Conservation (phyloP, 768 basidiomycete species). For the Lepiota venenata region DNA sequence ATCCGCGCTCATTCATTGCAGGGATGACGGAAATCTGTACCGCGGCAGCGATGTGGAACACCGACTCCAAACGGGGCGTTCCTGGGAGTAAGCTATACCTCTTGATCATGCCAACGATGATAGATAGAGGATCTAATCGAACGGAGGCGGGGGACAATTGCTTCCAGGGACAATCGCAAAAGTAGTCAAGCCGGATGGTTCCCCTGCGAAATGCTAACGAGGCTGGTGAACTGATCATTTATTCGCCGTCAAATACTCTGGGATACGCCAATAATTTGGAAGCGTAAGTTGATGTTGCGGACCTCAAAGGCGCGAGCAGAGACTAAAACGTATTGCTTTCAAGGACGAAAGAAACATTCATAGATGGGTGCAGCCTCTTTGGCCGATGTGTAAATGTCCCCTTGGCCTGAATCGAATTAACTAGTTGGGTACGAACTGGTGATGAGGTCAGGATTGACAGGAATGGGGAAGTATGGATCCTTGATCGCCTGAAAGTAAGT, state of each 20-base stretch:
- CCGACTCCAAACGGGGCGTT: constrained; percentile 43
- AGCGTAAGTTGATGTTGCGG: constrained; percentile 45
- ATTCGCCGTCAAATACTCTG: constrained; percentile 50
- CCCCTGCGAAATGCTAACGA: constrained; percentile 52
- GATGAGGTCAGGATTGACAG: constrained; percentile 56
- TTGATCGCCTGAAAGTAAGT: constrained; percentile 60
- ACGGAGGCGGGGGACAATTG: constrained; percentile 47
- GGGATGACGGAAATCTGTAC: constrained; percentile 69
- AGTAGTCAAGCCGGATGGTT: constrained; percentile 56
- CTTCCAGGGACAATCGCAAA: constrained; percentile 54
- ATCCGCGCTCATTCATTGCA: constrained; percentile 18
- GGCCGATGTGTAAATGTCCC: background rate
- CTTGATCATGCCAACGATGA: background rate
- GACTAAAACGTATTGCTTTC: background rate
- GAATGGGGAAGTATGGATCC: constrained; percentile 54
- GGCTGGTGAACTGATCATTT: constrained; percentile 56
- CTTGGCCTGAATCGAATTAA: background rate
- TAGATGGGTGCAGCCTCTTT: constrained; percentile 49
- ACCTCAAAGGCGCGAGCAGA: too few species aligned
- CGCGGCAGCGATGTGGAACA: constrained; percentile 45
- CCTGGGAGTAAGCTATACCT: constrained; percentile 40
- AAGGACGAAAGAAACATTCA: constrained; percentile 67
- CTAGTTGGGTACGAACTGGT: constrained; percentile 67
- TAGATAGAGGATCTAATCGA: background rate
- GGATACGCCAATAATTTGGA: constrained; percentile 57